Evolutionary conservation across 768 basidiomycete species (phyloP).

Genomic region (Rickenella mellea): DNA sequence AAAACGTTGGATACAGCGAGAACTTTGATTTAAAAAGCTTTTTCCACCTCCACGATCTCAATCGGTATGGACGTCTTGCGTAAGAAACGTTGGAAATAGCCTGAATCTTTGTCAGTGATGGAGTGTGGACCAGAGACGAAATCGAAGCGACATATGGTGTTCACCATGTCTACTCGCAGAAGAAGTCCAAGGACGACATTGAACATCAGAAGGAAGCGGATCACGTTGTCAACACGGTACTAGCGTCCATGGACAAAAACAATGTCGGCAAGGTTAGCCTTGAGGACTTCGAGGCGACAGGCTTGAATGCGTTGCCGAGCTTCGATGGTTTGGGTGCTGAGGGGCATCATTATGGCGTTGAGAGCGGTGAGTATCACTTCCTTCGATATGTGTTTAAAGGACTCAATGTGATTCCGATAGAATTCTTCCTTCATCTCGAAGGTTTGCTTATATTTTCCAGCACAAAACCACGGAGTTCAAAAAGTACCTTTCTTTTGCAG

Average conservation of each 20-base stretch:
- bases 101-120: slow-evolving; percentile 41
- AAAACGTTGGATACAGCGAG: slow-evolving; percentile 38
- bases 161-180: slow-evolving; percentile 82
- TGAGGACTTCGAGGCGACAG: slow-evolving; percentile 65
- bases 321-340: slow-evolving; percentile 81
- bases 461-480: not conserved
- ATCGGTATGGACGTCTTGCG: slow-evolving; percentile 41
- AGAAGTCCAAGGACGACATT: slow-evolving; percentile 73
- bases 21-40: slow-evolving; percentile 80
- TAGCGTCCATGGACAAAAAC: slow-evolving; percentile 64
- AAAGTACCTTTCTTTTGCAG: slow-evolving; percentile 25
- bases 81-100: not conserved
- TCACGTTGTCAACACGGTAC: slow-evolving; percentile 60
- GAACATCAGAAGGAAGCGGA: slow-evolving; percentile 80
- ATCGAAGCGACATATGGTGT: slow-evolving; percentile 95
- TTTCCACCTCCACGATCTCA: slow-evolving; percentile 92
- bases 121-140: slow-evolving; percentile 75
- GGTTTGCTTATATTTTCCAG: slow-evolving; percentile 33
- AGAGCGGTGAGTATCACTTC: slow-evolving; percentile 57
- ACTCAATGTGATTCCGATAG: slow-evolving; percentile 23
- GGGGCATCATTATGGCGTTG: slow-evolving; percentile 89
- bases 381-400: not conserved
- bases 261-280: slow-evolving; percentile 59
- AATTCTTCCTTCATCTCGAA: slow-evolving; percentile 97
- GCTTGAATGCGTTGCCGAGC: slow-evolving; percentile 69